A percentile compares a stretch with the other conserved stretches of the same genome.
These are phyloP conservation scores for Globisporangium okanoganense DNA, from an alignment of 352 stramenopile species.

Conservation along the genomic window DNA sequence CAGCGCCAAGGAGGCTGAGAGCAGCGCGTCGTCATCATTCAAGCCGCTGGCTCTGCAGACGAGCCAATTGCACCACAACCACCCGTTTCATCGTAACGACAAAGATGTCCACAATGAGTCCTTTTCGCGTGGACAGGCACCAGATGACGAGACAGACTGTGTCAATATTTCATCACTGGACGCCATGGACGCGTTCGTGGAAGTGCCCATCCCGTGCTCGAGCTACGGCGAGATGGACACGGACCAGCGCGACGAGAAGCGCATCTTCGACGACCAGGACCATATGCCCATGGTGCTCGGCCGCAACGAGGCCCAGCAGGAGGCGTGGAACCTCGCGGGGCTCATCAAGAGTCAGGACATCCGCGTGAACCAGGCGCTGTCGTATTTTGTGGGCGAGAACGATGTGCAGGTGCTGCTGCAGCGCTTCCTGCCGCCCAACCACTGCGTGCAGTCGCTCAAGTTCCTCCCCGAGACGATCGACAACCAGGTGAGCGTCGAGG, in stretches of 20 bases:
- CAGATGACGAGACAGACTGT: constrained; percentile 44
- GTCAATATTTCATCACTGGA: constrained; percentile 32
- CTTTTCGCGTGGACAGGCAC: constrained; percentile 10
- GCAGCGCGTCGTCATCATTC: background rate
- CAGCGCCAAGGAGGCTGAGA: constrained; percentile 33
- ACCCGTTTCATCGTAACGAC: background rate
- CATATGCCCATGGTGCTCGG: constrained; percentile 59
- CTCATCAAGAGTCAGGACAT: constrained; percentile 74
- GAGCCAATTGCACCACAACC: background rate
- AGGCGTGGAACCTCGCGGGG: constrained; percentile 68
- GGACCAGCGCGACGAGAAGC: constrained; percentile 46
- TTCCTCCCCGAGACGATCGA: constrained; percentile 85
- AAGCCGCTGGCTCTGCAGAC: constrained; percentile 5
- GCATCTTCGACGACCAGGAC: constrained; percentile 53
- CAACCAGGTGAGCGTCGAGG: constrained; percentile 68
- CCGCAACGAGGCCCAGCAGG: constrained; percentile 69
- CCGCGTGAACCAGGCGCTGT: constrained; percentile 76
- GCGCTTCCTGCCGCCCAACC: constrained; percentile 71
- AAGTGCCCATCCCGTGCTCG: constrained; percentile 51
- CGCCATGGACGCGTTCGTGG: constrained; percentile 45
- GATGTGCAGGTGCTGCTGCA: constrained; percentile 72
- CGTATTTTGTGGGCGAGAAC: constrained; percentile 57
- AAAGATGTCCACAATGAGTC: constrained; percentile 1
- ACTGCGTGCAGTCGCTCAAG: constrained; percentile 57
- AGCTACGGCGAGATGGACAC: constrained; percentile 49